These are phyloP conservation scores for Chlorencoelia australis DNA, from an alignment of 2,329 filamentous ascomycete genomes.

Conservation along the genomic window DNA sequence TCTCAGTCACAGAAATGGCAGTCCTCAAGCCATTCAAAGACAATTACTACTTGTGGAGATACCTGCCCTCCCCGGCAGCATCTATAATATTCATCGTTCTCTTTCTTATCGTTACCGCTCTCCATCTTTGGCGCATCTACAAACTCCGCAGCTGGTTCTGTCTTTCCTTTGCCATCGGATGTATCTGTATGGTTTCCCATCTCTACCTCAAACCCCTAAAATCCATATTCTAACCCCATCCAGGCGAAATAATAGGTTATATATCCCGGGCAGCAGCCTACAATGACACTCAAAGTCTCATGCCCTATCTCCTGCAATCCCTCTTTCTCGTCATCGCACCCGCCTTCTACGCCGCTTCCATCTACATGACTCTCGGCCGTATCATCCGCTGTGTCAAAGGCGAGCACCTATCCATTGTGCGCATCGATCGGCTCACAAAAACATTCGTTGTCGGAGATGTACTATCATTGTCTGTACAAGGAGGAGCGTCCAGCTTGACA, in stretches of 20 bases:
- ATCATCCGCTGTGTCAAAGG: conserved; percentile 25
- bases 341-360: conserved; percentile 30
- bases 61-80: conserved; percentile 34
- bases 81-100: conserved; percentile 32
- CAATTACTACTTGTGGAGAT: conserved; percentile 33
- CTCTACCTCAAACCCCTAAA: background rate
- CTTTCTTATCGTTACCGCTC: conserved; percentile 21
- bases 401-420: conserved; percentile 30
- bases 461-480: conserved; percentile 41
- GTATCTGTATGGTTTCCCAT: conserved; percentile 25
- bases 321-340: conserved; percentile 31
- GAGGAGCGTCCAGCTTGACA: conserved; percentile 27
- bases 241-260: conserved; percentile 33
- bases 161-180: conserved; percentile 29
- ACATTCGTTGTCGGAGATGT: conserved; percentile 46
- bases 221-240: background rate
- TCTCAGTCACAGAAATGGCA: too few relatives aligned
- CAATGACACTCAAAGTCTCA: conserved; percentile 16
- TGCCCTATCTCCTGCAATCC: conserved; percentile 28
- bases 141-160: conserved; percentile 24
- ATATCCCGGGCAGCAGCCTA: conserved; percentile 18
- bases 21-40: conserved; percentile 24
- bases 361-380: conserved; percentile 23
- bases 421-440: conserved; percentile 37
- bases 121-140: conserved; percentile 24